Evolutionary conservation across 2,329 filamentous ascomycete species (phyloP).

Genomic region (Penicillium paneum): DNA sequence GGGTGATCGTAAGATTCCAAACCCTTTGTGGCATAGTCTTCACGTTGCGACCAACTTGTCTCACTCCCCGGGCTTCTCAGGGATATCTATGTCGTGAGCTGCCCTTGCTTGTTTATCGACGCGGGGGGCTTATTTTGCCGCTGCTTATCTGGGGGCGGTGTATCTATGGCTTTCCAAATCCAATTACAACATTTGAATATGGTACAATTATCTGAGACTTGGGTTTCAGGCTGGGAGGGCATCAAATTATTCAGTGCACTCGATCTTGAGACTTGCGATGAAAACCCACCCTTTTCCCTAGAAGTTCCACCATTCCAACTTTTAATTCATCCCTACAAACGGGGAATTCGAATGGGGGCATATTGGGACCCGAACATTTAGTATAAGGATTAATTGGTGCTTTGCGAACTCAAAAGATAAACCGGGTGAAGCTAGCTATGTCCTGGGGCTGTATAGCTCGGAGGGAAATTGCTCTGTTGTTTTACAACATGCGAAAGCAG

Average conservation of each 20-base stretch:
- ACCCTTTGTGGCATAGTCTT: neutral
- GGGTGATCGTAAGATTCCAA: neutral
- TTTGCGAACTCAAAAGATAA: neutral
- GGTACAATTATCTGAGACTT: neutral
- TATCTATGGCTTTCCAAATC: neutral
- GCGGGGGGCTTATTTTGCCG: conserved; percentile 34
- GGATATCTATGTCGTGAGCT: neutral
- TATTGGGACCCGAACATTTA: neutral
- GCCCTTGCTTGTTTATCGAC: conserved; percentile 31
- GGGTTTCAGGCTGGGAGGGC: neutral
- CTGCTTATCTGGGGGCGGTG: conserved; percentile 18
- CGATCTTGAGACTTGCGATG: neutral
- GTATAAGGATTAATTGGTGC: neutral
- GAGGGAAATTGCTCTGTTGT: neutral
- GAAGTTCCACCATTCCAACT: neutral
- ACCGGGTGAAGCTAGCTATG: neutral
- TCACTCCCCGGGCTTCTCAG: neutral
- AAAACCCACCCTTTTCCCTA: neutral
- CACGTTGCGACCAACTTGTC: neutral
- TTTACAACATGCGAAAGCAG: neutral
- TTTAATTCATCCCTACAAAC: no score
- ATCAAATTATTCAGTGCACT: neutral
- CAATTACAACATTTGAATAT: neutral
- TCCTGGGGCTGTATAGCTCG: neutral
- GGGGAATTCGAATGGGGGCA: neutral